These are phyloP conservation scores for Cystobasidium sp. DNA, from an alignment of 1,284 basidiomycete species.

Conservation along the genomic window DNA sequence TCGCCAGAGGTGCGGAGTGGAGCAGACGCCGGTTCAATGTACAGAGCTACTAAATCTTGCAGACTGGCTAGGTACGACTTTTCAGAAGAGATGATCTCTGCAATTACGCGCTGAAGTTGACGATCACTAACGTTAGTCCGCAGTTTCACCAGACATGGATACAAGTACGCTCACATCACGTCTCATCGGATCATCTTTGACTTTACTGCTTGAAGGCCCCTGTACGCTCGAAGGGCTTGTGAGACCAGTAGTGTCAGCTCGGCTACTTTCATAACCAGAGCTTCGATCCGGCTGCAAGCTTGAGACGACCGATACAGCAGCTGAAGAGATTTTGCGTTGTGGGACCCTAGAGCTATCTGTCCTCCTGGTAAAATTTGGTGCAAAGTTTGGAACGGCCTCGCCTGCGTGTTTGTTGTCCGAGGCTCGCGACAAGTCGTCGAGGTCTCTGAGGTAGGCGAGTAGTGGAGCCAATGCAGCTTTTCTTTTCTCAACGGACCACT, in stretches of 20 bases:
- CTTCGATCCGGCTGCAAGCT: slow-evolving; percentile 21
- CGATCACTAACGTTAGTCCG: neutral
- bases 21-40: slow-evolving; percentile 82
- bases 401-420: neutral
- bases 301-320: slow-evolving; percentile 30
- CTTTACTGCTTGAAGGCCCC: slow-evolving; percentile 18
- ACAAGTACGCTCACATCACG: slow-evolving; percentile 46
- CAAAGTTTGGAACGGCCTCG: neutral
- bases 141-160: neutral
- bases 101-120: slow-evolving; percentile 50
- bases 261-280: slow-evolving; percentile 29
- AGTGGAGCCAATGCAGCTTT: slow-evolving; percentile 71
- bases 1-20: slow-evolving; percentile 62
- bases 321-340: slow-evolving; percentile 21
- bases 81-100: slow-evolving; percentile 74
- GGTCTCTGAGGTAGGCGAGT: slow-evolving; percentile 91
- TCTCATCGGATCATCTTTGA: slow-evolving; percentile 55
- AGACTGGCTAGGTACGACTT: slow-evolving; percentile 91
- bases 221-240: slow-evolving; percentile 31
- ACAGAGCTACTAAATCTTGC: slow-evolving; percentile 91
- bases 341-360: neutral
- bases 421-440: slow-evolving; percentile 73
- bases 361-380: slow-evolving; percentile 2
- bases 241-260: slow-evolving; percentile 21
- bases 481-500: slow-evolving; percentile 50